A percentile compares a stretch with the other conserved stretches of the same genome.
Evolutionary conservation across 371 early-diverging fungal genomes (phyloP).

Genomic region (Basidiobolus heterosporus): DNA sequence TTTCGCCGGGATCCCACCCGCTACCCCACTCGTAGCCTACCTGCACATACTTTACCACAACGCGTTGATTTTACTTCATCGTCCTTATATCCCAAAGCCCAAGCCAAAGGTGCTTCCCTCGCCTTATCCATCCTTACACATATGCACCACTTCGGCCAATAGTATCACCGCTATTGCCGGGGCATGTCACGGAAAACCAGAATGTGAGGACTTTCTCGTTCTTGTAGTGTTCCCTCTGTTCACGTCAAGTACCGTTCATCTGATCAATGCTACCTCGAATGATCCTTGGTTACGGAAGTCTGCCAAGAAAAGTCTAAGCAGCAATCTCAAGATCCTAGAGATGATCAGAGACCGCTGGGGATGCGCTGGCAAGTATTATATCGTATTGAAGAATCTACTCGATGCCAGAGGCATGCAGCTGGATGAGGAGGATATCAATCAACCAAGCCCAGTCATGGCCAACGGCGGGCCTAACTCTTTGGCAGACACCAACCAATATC

Average conservation of each 20-base stretch:
- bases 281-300: constrained; percentile 2
- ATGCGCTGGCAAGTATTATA: constrained; percentile 1
- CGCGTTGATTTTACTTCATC: constrained; percentile 58
- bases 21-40: constrained; percentile 13
- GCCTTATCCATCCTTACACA: constrained; percentile 6
- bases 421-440: not conserved
- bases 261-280: constrained; percentile 5
- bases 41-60: constrained; percentile 63
- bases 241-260: constrained; percentile 4
- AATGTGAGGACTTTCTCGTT: not conserved
- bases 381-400: constrained; percentile 3
- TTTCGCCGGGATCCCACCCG: constrained; percentile 2
- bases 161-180: constrained; percentile 5
- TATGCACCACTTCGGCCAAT: constrained; percentile 8
- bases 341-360: constrained; percentile 3
- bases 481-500: no score
- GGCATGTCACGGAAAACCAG: not conserved
- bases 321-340: constrained; percentile 2
- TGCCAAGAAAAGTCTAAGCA: constrained; percentile 2
- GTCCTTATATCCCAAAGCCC: constrained; percentile 25
- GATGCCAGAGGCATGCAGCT: constrained; percentile 4
- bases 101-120: constrained; percentile 6
- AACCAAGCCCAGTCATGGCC: no score
- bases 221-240: constrained; percentile 1
- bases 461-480: no score